Base-by-base conservation (phyloP, 2,329 filamentous ascomycete genomes). In the Colletotrichum sp. region DNA sequence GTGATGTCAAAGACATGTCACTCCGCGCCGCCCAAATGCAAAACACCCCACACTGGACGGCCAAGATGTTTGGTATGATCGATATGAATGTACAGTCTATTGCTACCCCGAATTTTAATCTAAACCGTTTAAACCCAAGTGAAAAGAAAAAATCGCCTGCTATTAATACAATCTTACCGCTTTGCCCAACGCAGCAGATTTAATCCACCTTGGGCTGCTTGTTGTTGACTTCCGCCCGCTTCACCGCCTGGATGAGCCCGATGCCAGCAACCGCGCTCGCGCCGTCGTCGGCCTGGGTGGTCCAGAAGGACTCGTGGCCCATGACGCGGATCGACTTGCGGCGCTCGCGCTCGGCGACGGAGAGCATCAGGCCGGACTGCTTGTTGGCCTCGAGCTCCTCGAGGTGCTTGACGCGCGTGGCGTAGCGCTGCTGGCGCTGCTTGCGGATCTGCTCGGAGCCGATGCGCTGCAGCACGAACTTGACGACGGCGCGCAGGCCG, bases 401-500 rank as follows among this genome's bases (percentile, higher is more conserved):
- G 6, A 88, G 79, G 61, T 86, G 80, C 22, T 81, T 79, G 3
- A 85, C 81, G 0, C 87, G 84, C 8, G 81, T 79, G 0, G 83
- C 83, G 66, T 87, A 88, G 2, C 83, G 83, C 74, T 84, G 80
- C 64, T 84, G 80, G n/a, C 86, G 81, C 75, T 88, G 85, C 11
- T 82, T 81, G 11, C 86, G 83, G 8, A 87, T 85, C 30, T 86
- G 82, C 36, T 85, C 83, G 0, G 86, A 88, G 1, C 87, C 86
- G 11, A 85, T 80, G 3, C 83, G 81, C 22, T 85, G 79, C 8
- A 88, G 84, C 0, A 84, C 70, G 32, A 81, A 85, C 16, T 82
- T 81, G 2, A 87, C 84, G 0, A 85, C 52, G 2, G 84, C 80
- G 0, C 93, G 90, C 0, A 94, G 86, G 8, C 92, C 83, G 6